Evolutionary conservation across 1,284 basidiomycete genomes (phyloP).

Genomic region (Microbotryum lychnidis-dioicae): DNA sequence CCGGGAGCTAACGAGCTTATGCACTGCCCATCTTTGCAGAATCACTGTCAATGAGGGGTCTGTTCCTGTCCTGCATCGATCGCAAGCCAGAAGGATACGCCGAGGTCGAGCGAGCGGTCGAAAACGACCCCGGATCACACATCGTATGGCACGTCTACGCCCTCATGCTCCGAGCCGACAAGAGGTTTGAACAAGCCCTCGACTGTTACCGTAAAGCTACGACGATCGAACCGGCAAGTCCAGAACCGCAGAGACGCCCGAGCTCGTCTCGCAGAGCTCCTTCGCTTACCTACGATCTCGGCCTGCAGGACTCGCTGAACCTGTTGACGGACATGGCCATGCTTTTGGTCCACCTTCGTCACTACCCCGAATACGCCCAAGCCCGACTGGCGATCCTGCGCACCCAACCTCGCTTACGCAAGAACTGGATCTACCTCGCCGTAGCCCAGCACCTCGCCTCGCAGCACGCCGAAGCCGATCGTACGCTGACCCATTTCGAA

Average conservation of each 20-base stretch:
- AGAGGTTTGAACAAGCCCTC: constrained; percentile 77
- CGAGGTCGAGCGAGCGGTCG: constrained; percentile 79
- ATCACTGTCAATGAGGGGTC: constrained; percentile 87
- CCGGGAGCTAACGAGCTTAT: not conserved
- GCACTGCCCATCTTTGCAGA: constrained; percentile 48
- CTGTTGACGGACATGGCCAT: constrained; percentile 85
- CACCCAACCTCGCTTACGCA: constrained; percentile 71
- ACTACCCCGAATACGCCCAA: constrained; percentile 71
- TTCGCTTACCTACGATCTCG: not conserved
- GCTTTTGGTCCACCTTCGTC: constrained; percentile 81
- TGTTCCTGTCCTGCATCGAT: constrained; percentile 74
- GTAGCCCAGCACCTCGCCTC: constrained; percentile 81
- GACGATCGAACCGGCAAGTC: constrained; percentile 73
- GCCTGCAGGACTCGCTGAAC: constrained; percentile 76
- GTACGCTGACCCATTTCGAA: constrained; percentile 56
- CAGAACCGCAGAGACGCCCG: too few relatives aligned
- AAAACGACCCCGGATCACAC: constrained; percentile 81
- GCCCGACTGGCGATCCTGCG: constrained; percentile 72
- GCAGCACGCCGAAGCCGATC: constrained; percentile 56
- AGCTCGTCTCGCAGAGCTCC: not conserved
- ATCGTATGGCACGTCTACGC: constrained; percentile 99
- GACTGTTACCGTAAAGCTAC: constrained; percentile 70
- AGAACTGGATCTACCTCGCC: constrained; percentile 84
- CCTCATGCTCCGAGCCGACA: constrained; percentile 81
- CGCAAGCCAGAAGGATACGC: constrained; percentile 74